Evolutionary conservation across 2,329 filamentous ascomycete genomes (phyloP).

Genomic region (Exserohilum rostratum): DNA sequence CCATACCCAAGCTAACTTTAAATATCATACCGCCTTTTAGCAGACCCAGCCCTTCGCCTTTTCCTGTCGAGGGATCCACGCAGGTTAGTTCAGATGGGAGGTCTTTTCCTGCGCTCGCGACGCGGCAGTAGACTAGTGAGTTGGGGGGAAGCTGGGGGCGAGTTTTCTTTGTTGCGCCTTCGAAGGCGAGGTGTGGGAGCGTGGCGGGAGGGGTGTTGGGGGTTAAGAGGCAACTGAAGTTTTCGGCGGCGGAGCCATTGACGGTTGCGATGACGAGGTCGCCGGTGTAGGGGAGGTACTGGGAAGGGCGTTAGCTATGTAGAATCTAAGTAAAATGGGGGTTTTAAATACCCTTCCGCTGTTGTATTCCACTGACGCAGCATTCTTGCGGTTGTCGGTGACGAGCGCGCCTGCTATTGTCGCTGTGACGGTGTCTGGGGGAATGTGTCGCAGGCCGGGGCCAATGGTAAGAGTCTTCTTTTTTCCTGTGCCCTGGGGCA

Average conservation of each 20-base stretch:
- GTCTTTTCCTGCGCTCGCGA: constrained; percentile 64
- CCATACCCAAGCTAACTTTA: constrained; percentile 77
- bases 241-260: constrained; percentile 74
- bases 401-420: constrained; percentile 71
- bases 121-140: constrained; percentile 85
- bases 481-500: constrained; percentile 70
- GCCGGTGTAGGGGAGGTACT: constrained; percentile 80
- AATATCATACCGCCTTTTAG: constrained; percentile 87
- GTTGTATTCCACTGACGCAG: constrained; percentile 76
- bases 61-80: constrained; percentile 83
- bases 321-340: constrained; percentile 5
- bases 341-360: constrained; percentile 65
- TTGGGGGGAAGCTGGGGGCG: constrained; percentile 76
- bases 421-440: constrained; percentile 73
- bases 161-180: constrained; percentile 90
- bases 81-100: constrained; percentile 92
- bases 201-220: constrained; percentile 67
- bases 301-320: constrained; percentile 17
- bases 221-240: constrained; percentile 79
- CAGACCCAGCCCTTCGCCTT: constrained; percentile 84
- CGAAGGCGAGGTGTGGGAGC: constrained; percentile 89
- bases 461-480: constrained; percentile 76
- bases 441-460: constrained; percentile 81
- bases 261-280: constrained; percentile 91
- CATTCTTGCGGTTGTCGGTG: constrained; percentile 74